Percentiles rank a stretch among this genome's conserved stretches.
Evolutionary conservation across 306 rosid genomes (phyloP).

Genomic region (Lupinus albus): DNA sequence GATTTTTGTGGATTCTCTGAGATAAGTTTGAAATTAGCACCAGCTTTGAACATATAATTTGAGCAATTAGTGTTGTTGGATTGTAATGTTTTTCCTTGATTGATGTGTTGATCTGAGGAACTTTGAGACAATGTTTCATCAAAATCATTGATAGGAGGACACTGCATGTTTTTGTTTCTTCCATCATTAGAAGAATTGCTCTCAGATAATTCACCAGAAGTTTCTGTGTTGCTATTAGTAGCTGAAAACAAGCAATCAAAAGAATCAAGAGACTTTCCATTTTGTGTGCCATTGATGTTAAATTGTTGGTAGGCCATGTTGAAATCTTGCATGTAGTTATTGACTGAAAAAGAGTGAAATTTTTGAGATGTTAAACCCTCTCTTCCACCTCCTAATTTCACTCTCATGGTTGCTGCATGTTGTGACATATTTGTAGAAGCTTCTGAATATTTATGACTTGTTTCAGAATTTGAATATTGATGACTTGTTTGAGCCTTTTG

Average conservation of each 20-base stretch:
- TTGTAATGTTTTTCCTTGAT: constrained; percentile 7
- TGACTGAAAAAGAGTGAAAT: constrained; percentile 26
- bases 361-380: constrained; percentile 33
- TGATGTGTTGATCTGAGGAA: constrained; percentile 41
- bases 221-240: constrained; percentile 43
- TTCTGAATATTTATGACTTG: no score
- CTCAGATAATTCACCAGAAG: constrained; percentile 52
- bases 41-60: constrained; percentile 34
- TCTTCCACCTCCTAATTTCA: constrained; percentile 41
- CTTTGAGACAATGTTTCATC: constrained; percentile 47
- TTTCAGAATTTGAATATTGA: no score
- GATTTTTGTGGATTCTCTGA: constrained; percentile 52
- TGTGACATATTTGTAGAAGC: constrained; percentile 33
- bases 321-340: constrained; percentile 43
- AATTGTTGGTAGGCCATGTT: constrained; percentile 40
- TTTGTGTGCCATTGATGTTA: constrained; percentile 26
- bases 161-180: constrained; percentile 34
- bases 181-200: constrained; percentile 43
- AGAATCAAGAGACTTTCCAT: constrained; percentile 43
- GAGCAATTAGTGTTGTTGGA: constrained; percentile 32
- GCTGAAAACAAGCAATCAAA: constrained; percentile 45
- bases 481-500: background rate
- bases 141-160: constrained; percentile 28
- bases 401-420: constrained; percentile 37
- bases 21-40: constrained; percentile 46